Evolutionary conservation across 2,329 filamentous ascomycete genomes (phyloP).

Genomic region (Cordyceps militaris): DNA sequence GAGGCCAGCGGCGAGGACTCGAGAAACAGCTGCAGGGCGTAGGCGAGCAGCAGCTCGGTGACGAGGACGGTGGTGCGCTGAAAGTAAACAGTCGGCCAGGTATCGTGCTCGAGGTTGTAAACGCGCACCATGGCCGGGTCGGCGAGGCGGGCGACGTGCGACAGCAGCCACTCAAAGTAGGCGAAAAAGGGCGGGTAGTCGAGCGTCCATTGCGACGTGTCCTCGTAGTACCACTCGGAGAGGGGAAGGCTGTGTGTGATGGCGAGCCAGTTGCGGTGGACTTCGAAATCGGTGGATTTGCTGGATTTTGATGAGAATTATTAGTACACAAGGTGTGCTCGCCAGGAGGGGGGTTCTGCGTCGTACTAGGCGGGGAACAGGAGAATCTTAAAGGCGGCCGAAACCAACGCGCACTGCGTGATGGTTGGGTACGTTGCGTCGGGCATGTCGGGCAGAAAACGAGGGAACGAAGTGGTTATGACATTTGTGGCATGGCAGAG

Average conservation of each 20-base stretch:
- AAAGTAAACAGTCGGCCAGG: slow-evolving; percentile 91
- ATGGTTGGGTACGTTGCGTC: slow-evolving; percentile 75
- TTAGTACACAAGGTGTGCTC: no score
- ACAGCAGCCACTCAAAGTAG: slow-evolving; percentile 90
- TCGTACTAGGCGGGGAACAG: slow-evolving; percentile 91
- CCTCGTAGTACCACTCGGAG: slow-evolving; percentile 92
- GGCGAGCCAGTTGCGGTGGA: slow-evolving; percentile 97
- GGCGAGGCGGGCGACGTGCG: slow-evolving; percentile 67
- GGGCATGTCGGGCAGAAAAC: slow-evolving; percentile 50
- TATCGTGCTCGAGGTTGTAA: slow-evolving; percentile 75
- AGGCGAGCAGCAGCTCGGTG: slow-evolving; percentile 77
- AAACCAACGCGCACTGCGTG: slow-evolving; percentile 77
- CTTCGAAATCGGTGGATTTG: slow-evolving; percentile 98
- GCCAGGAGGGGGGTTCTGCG: no score
- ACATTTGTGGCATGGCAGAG: not conserved
- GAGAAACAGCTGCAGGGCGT: slow-evolving; percentile 74
- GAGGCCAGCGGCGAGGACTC: slow-evolving; percentile 57
- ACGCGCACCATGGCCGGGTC: slow-evolving; percentile 79
- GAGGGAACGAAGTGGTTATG: not conserved
- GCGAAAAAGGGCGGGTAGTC: slow-evolving; percentile 99
- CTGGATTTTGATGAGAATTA: slow-evolving; percentile 41
- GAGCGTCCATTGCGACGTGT: slow-evolving; percentile 98
- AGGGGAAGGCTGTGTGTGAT: slow-evolving; percentile 85
- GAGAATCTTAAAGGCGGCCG: slow-evolving; percentile 83
- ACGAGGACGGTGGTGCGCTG: slow-evolving; percentile 82